phyloP scores from a whole-genome alignment of 1,284 basidiomycete genomes.

The Rhodotorula sp. region DNA sequence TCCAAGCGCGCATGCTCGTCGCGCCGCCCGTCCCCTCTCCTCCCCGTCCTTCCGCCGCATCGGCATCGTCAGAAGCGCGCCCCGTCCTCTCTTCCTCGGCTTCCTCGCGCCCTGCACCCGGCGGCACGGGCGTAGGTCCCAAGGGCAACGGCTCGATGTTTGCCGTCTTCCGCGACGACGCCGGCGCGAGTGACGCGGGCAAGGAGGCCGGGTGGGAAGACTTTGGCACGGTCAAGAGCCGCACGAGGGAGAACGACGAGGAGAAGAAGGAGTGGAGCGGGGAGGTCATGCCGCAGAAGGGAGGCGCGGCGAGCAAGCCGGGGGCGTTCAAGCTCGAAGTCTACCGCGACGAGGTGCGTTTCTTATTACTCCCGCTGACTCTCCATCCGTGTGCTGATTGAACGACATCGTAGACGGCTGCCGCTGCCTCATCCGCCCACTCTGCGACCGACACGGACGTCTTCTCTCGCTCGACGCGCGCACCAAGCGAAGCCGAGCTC shows the following conservation, averaged over 20 bases:
- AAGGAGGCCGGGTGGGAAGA: slow-evolving; percentile 54
- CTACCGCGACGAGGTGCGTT: slow-evolving; percentile 55
- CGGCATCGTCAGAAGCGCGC: slow-evolving; percentile 11
- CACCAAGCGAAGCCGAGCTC: slow-evolving; percentile 53
- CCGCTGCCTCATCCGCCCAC: slow-evolving; percentile 41
- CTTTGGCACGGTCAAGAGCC: slow-evolving; percentile 55
- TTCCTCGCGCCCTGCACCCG: slow-evolving; percentile 20
- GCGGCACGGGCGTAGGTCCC: slow-evolving; percentile 19
- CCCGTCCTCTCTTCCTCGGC: slow-evolving; percentile 45
- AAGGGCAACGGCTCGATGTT: slow-evolving; percentile 51
- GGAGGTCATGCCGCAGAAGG: slow-evolving; percentile 51
- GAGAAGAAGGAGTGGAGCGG: slow-evolving; percentile 56
- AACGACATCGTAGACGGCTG: slow-evolving; percentile 30
- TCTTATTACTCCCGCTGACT: too few species aligned
- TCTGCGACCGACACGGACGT: slow-evolving; percentile 48
- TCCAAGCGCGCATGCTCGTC: slow-evolving; percentile 67
- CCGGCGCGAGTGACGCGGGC: slow-evolving; percentile 21
- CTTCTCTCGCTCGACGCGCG: slow-evolving; percentile 48
- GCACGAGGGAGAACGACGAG: slow-evolving; percentile 56
- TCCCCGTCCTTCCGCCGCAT: slow-evolving; percentile 33
- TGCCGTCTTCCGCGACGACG: slow-evolving; percentile 53
- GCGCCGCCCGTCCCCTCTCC: slow-evolving; percentile 49
- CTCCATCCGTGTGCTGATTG: neutral
- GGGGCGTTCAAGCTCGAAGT: slow-evolving; percentile 57
- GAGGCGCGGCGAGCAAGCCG: slow-evolving; percentile 42